Evolutionary conservation across 306 rosid species (phyloP).

Genomic region (Cucurbita moschata): DNA sequence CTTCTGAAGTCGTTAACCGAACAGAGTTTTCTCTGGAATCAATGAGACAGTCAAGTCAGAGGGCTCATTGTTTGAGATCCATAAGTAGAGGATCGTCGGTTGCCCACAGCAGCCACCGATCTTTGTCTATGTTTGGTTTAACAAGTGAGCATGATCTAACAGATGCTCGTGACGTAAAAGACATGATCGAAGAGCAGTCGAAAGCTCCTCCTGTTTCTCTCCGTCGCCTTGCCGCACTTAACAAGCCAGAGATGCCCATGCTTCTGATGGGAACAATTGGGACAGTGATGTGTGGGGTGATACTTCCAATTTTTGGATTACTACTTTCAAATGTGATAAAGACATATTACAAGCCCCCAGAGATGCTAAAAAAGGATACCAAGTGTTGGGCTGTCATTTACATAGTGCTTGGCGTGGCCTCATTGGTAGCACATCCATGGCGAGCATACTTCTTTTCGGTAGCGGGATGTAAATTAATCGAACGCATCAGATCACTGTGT

Average conservation of each 20-base stretch:
- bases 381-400: conserved; percentile 7
- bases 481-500: neutral
- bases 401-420: neutral
- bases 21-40: neutral
- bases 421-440: neutral
- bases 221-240: neutral
- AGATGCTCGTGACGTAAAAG: neutral
- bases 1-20: neutral
- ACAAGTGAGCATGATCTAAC: neutral
- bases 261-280: conserved; percentile 1
- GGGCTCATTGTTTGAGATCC: neutral
- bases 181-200: neutral
- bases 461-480: neutral
- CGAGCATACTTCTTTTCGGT: conserved; percentile 3
- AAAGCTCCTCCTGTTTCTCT: conserved; percentile 2
- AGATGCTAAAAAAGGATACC: neutral
- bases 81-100: conserved; percentile 4
- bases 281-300: neutral
- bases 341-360: neutral
- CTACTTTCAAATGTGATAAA: neutral
- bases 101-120: neutral
- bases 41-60: conserved; percentile 2
- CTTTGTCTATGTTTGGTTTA: conserved; percentile 5
- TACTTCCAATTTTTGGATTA: conserved; percentile 2
- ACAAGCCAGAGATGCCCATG: conserved; percentile 4